Percentiles rank a stretch among this genome's conserved stretches.
phyloP scores from a whole-genome alignment of 306 rosid genomes.

The Erythrophleum fordii region DNA sequence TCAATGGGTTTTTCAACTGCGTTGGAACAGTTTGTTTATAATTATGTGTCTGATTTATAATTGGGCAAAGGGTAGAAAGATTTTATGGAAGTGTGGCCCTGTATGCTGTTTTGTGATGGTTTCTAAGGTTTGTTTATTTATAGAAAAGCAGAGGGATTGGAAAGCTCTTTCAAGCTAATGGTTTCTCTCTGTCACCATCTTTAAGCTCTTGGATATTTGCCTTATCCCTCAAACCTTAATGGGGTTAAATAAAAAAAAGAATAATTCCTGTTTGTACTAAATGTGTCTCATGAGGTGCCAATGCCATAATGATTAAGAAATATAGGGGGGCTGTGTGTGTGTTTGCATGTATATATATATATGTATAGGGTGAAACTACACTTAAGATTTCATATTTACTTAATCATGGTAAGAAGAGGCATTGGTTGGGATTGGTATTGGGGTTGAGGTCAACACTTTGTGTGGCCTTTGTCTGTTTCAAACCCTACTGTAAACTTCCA shows the following conservation, averaged over 20 bases:
- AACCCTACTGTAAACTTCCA: not conserved
- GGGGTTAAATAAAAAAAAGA: slow-evolving; percentile 1
- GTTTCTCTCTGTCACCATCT: not conserved
- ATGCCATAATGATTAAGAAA: slow-evolving; percentile 11
- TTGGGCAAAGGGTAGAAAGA: slow-evolving; percentile 3
- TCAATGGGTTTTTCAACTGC: not conserved
- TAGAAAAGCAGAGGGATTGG: not conserved
- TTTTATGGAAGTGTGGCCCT: not conserved
- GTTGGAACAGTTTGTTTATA: not conserved
- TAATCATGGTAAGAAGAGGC: not conserved
- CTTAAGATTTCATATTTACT: not conserved
- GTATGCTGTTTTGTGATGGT: too few species aligned
- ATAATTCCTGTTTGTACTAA: slow-evolving; percentile 10
- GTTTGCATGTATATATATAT: too few species aligned
- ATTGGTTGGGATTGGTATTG: not conserved
- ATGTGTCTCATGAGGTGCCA: not conserved
- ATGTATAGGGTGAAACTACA: not conserved
- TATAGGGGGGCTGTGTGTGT: too few species aligned
- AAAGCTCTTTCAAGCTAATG: not conserved
- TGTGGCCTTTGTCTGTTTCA: not conserved
- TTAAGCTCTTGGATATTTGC: not conserved
- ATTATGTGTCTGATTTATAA: not conserved
- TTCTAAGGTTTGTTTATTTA: not conserved
- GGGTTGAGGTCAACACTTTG: not conserved
- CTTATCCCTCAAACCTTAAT: too few species aligned